Evolutionary conservation across 371 early-diverging fungal genomes (phyloP).

Genomic region (Entomophthora muscae): DNA sequence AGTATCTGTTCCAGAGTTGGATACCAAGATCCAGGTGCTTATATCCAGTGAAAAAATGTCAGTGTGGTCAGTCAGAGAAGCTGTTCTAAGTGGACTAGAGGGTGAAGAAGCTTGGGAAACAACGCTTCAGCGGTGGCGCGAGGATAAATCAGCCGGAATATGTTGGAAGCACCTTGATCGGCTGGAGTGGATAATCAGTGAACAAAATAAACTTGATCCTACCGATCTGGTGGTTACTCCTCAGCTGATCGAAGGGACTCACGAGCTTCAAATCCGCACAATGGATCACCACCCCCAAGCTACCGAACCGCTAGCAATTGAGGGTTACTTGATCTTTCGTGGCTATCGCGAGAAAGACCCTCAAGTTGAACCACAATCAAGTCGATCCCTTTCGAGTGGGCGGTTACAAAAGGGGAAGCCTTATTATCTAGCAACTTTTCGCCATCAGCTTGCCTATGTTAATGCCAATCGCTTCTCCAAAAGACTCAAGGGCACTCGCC

Average conservation of each 20-base stretch:
- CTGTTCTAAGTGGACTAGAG: background rate
- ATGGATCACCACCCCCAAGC: background rate
- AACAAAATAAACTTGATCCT: background rate
- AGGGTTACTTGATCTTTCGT: constrained; percentile 8
- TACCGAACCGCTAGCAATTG: background rate
- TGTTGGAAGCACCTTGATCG: constrained; percentile 2
- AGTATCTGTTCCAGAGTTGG: constrained; percentile 3
- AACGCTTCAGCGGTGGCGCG: background rate
- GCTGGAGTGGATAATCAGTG: constrained; percentile 2
- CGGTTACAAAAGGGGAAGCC: background rate
- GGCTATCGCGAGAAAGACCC: background rate
- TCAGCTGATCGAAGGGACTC: constrained; percentile 6
- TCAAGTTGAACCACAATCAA: background rate
- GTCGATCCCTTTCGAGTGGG: background rate
- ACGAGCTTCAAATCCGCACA: constrained; percentile 5
- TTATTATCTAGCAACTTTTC: constrained; percentile 6
- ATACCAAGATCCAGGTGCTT: background rate
- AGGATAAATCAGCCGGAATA: background rate
- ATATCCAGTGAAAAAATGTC: background rate
- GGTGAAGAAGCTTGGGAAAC: background rate
- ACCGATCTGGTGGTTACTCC: constrained; percentile 2
- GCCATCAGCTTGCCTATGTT: background rate
- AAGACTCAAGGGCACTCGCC: background rate
- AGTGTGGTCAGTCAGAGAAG: constrained; percentile 2
- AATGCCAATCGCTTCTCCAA: background rate